Conservation (phyloP, 2,329 filamentous ascomycete genomes). For the Xylariaceae sp. region DNA sequence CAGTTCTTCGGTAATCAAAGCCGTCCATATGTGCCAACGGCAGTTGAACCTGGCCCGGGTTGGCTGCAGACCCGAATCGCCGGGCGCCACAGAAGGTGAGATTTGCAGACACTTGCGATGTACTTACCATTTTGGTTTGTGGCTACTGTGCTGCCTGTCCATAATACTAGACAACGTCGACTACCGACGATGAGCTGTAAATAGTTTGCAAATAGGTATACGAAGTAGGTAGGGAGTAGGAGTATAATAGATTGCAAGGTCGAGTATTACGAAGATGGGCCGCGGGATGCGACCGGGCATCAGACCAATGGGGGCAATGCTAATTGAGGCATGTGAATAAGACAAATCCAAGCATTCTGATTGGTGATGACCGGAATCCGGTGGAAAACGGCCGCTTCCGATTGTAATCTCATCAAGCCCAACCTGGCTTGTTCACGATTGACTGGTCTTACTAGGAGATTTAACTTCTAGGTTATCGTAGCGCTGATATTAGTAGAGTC, state of each 20-base stretch:
- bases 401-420: not conserved
- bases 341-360: not conserved
- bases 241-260: no score
- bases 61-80: not conserved
- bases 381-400: conserved; percentile 17
- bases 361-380: conserved; percentile 1
- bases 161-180: not conserved
- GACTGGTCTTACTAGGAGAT: no score
- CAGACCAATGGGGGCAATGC: conserved; percentile 4
- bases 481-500: no score
- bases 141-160: not conserved
- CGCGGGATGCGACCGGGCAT: not conserved
- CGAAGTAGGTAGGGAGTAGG: no score
- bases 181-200: not conserved
- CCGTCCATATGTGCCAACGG: not conserved
- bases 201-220: no score
- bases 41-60: not conserved
- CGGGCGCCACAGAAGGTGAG: not conserved
- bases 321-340: not conserved
- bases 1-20: not conserved
- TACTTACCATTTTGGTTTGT: not conserved
- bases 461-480: no score
- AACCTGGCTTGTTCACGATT: no score
- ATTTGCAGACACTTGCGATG: not conserved
- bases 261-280: not conserved